Percentiles rank a stretch among this genome's conserved stretches.
These are phyloP conservation scores for Trametes elegans DNA, from an alignment of 768 basidiomycete species.

Conservation along the genomic window DNA sequence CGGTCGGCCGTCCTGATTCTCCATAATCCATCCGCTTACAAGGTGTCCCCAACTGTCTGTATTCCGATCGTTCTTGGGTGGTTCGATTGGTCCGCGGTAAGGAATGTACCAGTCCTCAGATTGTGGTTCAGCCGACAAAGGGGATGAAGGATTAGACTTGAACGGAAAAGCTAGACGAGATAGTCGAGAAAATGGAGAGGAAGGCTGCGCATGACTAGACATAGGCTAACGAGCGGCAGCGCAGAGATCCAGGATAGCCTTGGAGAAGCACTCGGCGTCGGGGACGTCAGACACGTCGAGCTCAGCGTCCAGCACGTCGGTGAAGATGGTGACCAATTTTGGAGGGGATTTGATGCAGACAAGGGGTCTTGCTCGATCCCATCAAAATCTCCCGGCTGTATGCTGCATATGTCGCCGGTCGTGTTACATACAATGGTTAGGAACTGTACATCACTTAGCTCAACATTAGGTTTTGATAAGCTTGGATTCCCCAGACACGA, in stretches of 20 bases:
- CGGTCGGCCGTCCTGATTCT: conserved; percentile 18
- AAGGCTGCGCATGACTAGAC: conserved; percentile 21
- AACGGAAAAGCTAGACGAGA: conserved; percentile 34
- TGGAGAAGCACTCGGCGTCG: not conserved
- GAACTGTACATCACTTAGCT: no score
- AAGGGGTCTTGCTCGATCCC: conserved; percentile 5
- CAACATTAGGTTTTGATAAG: no score
- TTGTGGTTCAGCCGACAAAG: conserved; percentile 13
- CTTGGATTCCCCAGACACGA: no score
- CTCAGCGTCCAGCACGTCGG: conserved; percentile 19
- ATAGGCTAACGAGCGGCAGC: conserved; percentile 9
- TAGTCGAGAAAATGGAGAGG: conserved; percentile 37
- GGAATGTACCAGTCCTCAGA: conserved; percentile 62
- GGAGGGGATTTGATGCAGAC: conserved; percentile 9
- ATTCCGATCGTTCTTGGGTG: conserved; percentile 28
- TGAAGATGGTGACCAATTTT: conserved; percentile 13
- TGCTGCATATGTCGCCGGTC: no score
- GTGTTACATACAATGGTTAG: no score
- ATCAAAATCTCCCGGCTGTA: no score
- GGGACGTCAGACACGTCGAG: conserved; percentile 10
- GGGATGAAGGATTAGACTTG: conserved; percentile 24
- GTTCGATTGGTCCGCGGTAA: conserved; percentile 62
- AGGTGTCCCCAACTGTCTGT: conserved; percentile 34
- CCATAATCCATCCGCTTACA: conserved; percentile 28
- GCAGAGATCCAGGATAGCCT: conserved; percentile 2